Evolutionary conservation across 495 filamentous ascomycete species (phyloP).

Genomic region (Aspergillus biplanus): DNA sequence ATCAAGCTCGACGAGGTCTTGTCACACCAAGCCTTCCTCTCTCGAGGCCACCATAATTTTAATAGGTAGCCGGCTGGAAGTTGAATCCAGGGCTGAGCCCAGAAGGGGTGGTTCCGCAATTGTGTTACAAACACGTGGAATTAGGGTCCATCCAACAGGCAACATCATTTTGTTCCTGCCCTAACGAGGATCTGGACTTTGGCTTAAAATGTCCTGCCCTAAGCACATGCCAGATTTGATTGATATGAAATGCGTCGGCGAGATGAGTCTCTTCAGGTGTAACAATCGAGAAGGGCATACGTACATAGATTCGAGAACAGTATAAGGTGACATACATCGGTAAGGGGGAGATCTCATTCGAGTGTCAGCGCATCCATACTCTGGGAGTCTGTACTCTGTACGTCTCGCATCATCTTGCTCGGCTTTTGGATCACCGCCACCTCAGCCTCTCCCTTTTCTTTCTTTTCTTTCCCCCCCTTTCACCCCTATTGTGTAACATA

Average conservation of each 20-base stretch:
- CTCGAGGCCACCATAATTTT: too few relatives aligned
- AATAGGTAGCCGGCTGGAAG: background rate
- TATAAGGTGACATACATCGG: background rate
- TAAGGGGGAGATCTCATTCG: background rate
- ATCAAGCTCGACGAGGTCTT: background rate
- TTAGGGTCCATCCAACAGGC: background rate
- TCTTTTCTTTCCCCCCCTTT: too few relatives aligned
- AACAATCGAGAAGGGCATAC: background rate
- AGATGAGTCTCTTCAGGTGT: background rate
- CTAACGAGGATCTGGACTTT: background rate
- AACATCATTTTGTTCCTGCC: background rate
- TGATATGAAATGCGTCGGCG: background rate
- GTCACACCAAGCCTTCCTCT: background rate
- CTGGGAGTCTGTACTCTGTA: too few relatives aligned
- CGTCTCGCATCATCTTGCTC: too few relatives aligned
- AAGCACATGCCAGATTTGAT: background rate
- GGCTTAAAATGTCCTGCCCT: background rate
- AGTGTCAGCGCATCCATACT: too few relatives aligned
- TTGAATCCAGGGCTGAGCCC: background rate
- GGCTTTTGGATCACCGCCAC: too few relatives aligned
- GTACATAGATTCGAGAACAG: background rate
- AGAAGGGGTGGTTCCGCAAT: background rate
- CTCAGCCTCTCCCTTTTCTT: too few relatives aligned
- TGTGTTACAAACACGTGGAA: background rate
- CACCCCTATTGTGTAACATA: too few relatives aligned